Base-by-base conservation (phyloP, 2,329 filamentous ascomycete genomes). In the Aspergillus carbonarius region DNA sequence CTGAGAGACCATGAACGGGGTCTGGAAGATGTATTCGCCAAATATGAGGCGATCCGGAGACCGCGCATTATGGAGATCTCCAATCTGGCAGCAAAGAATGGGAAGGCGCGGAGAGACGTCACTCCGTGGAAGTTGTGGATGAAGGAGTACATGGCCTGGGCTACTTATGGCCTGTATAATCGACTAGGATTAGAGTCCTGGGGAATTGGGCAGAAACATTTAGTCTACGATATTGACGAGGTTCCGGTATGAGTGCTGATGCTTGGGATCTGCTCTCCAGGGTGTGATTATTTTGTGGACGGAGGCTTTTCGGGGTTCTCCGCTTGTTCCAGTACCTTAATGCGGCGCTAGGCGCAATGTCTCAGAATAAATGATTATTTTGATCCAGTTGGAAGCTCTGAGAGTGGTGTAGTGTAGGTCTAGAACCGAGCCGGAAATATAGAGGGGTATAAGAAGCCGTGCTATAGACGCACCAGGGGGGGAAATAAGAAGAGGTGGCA, bases 221-320 rank as follows among this genome's bases (percentile, higher is more conserved):
- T 73, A 50, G 59, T 64, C 1, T 75, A 74, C 60, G 71, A 75
- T 54, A 65, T 74, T 57, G 69, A 74, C 18, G 34, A 63, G 46
- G 65, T 27, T 20, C 27, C 25, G 30, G 15, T 57, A 3, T 57
- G 34, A 57, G 23, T 15, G 51, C 12, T 17, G 10, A 10, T 37
- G 17, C 18, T 17, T 25, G 39, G 6, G 12, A 18, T 7, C 10
- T 8, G 15, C 10, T 35, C 1, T 13, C 30, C 30, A 32, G 30
- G 9, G 8, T 23, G 12, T 27, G n/a, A 12, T n/a, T 47, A 9
- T 17, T 47, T 17, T 17, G 30, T 15, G 42, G 42, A 47, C 9
- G 42, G 42, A 13, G 2, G 30, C 8, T 32, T 32, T 32, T 47
- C 15, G 20, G 42, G 23, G 23, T 13, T 30, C 23, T 47, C 23